phyloP scores from a whole-genome alignment of 306 rosid species.

The Adenanthera pavonina region DNA sequence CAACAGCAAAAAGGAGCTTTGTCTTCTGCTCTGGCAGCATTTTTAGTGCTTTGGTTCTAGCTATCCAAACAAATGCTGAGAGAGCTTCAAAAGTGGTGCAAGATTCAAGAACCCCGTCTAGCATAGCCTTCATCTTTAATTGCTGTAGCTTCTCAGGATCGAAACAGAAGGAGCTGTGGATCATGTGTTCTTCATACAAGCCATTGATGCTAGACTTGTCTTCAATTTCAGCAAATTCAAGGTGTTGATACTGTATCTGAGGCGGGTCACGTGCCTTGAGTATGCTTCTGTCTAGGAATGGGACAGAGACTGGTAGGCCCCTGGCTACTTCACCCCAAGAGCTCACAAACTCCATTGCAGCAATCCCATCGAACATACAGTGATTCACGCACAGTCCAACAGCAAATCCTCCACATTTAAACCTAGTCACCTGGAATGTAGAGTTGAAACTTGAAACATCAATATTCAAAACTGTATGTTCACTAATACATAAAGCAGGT shows the following conservation, averaged over 20 bases:
- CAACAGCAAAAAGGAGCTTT: constrained; percentile 90
- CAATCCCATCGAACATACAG: constrained; percentile 85
- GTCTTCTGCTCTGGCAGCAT: constrained; percentile 65
- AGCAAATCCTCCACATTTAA: constrained; percentile 85
- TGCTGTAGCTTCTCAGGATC: constrained; percentile 63
- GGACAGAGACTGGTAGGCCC: constrained; percentile 59
- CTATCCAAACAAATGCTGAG: constrained; percentile 86
- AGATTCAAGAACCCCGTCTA: constrained; percentile 56
- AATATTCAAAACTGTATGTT: too few species aligned
- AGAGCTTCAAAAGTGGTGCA: constrained; percentile 83
- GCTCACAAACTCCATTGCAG: constrained; percentile 80
- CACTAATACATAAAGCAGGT: too few species aligned
- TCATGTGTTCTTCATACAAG: constrained; percentile 64
- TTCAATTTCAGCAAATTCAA: constrained; percentile 79
- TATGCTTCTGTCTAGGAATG: constrained; percentile 64
- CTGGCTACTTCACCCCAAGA: constrained; percentile 87
- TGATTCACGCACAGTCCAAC: constrained; percentile 83
- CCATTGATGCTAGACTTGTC: constrained; percentile 59
- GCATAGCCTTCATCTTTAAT: constrained; percentile 67
- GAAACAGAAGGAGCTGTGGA: constrained; percentile 71
- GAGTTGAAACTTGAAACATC: constrained; percentile 3
- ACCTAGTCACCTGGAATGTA: constrained; percentile 72
- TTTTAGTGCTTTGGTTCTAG: constrained; percentile 70
- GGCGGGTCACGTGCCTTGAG: constrained; percentile 67
- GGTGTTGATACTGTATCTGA: constrained; percentile 56